These are phyloP conservation scores for Podaxis sp. DNA, from an alignment of 768 basidiomycete species.

Conservation along the genomic window DNA sequence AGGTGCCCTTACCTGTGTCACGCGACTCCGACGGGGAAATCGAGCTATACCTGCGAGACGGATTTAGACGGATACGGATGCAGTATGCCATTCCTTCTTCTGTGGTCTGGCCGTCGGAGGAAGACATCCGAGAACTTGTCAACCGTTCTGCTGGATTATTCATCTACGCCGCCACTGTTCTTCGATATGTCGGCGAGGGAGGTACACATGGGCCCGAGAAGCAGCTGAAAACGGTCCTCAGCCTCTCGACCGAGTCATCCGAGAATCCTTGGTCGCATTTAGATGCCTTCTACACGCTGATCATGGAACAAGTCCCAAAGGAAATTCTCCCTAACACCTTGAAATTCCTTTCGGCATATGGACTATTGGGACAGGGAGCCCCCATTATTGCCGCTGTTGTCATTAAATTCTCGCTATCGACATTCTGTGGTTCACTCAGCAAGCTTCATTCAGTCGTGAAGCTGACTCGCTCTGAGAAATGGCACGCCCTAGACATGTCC, in stretches of 20 bases:
- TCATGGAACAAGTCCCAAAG: neutral
- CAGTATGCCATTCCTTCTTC: neutral
- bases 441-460: neutral
- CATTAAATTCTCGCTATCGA: neutral
- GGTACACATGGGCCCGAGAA: neutral
- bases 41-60: neutral
- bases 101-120: neutral
- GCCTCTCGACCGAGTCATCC: neutral
- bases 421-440: neutral
- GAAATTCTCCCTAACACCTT: neutral
- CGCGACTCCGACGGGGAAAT: neutral
- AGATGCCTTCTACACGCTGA: neutral
- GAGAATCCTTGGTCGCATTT: neutral
- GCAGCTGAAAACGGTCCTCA: neutral
- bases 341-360: neutral
- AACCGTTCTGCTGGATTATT: neutral
- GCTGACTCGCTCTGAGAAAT: neutral
- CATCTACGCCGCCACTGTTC: neutral
- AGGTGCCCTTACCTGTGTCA: neutral
- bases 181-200: neutral
- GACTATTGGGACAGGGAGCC: neutral
- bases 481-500: neutral
- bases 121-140: neutral
- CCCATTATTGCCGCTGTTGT: neutral
- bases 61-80: neutral